Conservation (phyloP, 2,329 filamentous ascomycete species). For the Amauroascus verrucosus region DNA sequence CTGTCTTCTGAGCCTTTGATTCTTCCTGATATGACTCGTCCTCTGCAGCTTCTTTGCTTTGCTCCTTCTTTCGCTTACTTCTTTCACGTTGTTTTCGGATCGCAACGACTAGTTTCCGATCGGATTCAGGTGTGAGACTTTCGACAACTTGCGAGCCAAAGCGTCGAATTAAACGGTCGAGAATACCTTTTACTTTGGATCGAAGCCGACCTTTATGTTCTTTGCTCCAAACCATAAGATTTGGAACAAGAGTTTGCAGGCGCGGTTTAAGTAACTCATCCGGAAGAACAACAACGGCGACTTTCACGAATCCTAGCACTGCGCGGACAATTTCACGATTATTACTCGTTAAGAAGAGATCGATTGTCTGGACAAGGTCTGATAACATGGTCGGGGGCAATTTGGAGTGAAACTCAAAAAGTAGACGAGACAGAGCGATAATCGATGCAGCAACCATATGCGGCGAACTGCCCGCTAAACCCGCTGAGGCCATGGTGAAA, state of each 20-base stretch:
- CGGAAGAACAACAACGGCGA: slow-evolving; percentile 79
- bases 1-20: slow-evolving; percentile 14
- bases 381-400: slow-evolving; percentile 60
- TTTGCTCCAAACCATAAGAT: slow-evolving; percentile 90
- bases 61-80: slow-evolving; percentile 78
- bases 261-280: slow-evolving; percentile 67
- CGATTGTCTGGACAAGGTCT: slow-evolving; percentile 87
- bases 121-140: slow-evolving; percentile 68
- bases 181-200: slow-evolving; percentile 93
- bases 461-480: slow-evolving; percentile 80
- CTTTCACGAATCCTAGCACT: slow-evolving; percentile 92
- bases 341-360: slow-evolving; percentile 89
- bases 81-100: slow-evolving; percentile 93
- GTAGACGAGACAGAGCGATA: slow-evolving; percentile 81
- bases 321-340: slow-evolving; percentile 95
- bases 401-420: slow-evolving; percentile 75
- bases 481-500: slow-evolving; percentile 96
- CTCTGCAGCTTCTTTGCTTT: slow-evolving; percentile 46
- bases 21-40: slow-evolving; percentile 21
- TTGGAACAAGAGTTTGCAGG: slow-evolving; percentile 68
- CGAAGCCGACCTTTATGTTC: slow-evolving; percentile 98
- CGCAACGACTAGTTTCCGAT: slow-evolving; percentile 82
- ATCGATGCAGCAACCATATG: slow-evolving; percentile 98
- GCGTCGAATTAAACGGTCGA: slow-evolving; percentile 84
- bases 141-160: slow-evolving; percentile 78